Evolutionary conservation across 1,284 basidiomycete genomes (phyloP).

Genomic region (Bjerkandera adusta): DNA sequence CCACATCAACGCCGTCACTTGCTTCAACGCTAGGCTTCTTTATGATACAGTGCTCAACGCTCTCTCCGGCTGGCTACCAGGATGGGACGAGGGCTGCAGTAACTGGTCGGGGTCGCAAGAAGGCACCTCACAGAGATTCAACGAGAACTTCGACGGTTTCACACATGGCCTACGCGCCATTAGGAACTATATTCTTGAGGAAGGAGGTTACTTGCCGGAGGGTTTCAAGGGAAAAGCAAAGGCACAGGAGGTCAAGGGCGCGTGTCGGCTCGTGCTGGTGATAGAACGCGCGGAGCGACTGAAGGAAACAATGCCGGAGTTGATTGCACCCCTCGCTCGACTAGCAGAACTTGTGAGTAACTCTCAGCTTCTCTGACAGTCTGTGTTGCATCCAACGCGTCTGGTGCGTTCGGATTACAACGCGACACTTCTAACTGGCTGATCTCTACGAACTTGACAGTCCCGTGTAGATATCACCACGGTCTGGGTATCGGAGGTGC

Average conservation of each 20-base stretch:
- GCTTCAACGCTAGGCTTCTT: slow-evolving; percentile 62
- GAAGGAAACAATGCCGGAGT: slow-evolving; percentile 56
- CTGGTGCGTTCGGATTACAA: neutral
- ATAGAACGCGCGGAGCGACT: slow-evolving; percentile 72
- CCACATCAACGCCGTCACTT: slow-evolving; percentile 59
- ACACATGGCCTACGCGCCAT: slow-evolving; percentile 52
- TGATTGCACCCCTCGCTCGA: slow-evolving; percentile 70
- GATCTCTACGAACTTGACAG: slow-evolving; percentile 25
- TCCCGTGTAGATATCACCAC: slow-evolving; percentile 47
- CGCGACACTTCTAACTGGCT: neutral
- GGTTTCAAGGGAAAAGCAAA: slow-evolving; percentile 38
- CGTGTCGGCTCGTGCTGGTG: slow-evolving; percentile 53
- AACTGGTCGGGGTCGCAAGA: slow-evolving; percentile 46
- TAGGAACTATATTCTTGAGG: slow-evolving; percentile 20
- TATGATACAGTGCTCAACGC: slow-evolving; percentile 67
- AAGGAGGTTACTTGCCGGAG: neutral
- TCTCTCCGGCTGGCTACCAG: slow-evolving; percentile 50
- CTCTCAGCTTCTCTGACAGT: slow-evolving; percentile 12
- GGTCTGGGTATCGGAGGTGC: slow-evolving; percentile 64
- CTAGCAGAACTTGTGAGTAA: slow-evolving; percentile 71
- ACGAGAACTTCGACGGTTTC: slow-evolving; percentile 69
- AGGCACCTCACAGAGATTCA: slow-evolving; percentile 38
- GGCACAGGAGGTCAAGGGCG: slow-evolving; percentile 23
- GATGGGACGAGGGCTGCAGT: slow-evolving; percentile 58
- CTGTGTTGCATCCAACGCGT: neutral